Percentiles rank a stretch among this genome's conserved stretches.
Evolutionary conservation across 257 asterid genomes (phyloP).

Genomic region (Nicotiana noctiflora): DNA sequence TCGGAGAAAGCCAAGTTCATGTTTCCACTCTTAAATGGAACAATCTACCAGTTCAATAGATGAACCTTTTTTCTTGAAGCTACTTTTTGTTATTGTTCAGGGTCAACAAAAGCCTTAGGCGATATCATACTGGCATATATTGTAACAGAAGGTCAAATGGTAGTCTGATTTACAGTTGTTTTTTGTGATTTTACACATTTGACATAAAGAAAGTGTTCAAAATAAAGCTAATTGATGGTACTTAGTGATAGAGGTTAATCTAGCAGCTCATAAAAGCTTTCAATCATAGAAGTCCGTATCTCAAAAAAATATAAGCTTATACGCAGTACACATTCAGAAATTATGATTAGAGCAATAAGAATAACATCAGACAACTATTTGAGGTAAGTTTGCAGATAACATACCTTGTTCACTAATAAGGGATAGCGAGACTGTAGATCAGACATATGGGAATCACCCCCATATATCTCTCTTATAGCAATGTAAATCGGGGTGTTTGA

Average conservation of each 20-base stretch:
- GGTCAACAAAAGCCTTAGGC: no score
- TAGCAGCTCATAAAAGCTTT: not conserved
- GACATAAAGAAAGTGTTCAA: no score
- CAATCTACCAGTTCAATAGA: no score
- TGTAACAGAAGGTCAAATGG: no score
- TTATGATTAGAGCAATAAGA: not conserved
- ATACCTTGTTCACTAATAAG: slow-evolving; percentile 73
- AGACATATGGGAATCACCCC: slow-evolving; percentile 65
- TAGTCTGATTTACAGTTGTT: no score
- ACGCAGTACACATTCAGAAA: not conserved
- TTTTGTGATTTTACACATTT: no score
- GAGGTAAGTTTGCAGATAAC: not conserved
- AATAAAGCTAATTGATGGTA: no score
- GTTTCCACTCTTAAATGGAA: no score
- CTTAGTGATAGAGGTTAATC: not conserved
- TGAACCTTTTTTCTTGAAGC: no score
- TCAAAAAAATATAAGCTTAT: not conserved
- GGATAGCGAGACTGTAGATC: slow-evolving; percentile 59
- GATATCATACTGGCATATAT: no score
- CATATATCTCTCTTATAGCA: slow-evolving; percentile 90
- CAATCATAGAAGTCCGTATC: not conserved
- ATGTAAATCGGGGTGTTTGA: slow-evolving; percentile 67
- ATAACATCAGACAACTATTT: not conserved
- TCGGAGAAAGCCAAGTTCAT: no score
- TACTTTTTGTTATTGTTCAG: no score